Evolutionary conservation across 78 protist species (phyloP), one percentile per base, ranked within the genome.

Genomic region (Dictyostelium purpureum): DNA sequence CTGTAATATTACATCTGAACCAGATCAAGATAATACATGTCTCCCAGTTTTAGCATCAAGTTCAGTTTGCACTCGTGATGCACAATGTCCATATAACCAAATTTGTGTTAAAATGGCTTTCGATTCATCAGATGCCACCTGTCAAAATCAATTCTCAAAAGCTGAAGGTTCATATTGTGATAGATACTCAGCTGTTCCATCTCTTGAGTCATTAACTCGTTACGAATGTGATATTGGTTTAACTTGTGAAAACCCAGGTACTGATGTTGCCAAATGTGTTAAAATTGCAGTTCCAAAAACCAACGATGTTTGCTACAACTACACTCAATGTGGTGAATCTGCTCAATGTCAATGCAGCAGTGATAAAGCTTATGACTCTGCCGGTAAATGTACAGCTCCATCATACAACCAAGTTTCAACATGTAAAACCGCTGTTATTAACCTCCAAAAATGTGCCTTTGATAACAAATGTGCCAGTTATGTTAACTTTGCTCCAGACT

Each of bases 21-120:
- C 71, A 63, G 42, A 18, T 12, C 71, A 63, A 63, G n/a, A n/a
- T n/a, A n/a, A n/a, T n/a, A n/a, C n/a, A n/a, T 63, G 71, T 63
- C 4, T 2, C 10, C 1, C 19, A 12, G 4, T 28, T 12, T 31
- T 2, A 4, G 71, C 38, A 12, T 4, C 21, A 18, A 42, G 71
- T 33, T 19, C 42, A 9, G 18, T 33, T 33, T 63, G 71, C 33
- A 0, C 21, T 12, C 12, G n/a, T 10, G 43, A 63, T 14, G 42
- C 4, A 5, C 71, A 63, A 63, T 63, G 71, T 18, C 4, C 43
- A 33, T 63, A 33, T 10, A 10, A 63, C 6, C 28, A 31, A 21
- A 33, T 33, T 33, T 63, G 71, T 33, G 71, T 38, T 63, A 0
- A 0, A 0, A 26, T 33, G 33, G 18, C 4, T 9, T 19, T 10